Conservation (phyloP, 2,329 filamentous ascomycete genomes). For the Parascedosporium putredinis region DNA sequence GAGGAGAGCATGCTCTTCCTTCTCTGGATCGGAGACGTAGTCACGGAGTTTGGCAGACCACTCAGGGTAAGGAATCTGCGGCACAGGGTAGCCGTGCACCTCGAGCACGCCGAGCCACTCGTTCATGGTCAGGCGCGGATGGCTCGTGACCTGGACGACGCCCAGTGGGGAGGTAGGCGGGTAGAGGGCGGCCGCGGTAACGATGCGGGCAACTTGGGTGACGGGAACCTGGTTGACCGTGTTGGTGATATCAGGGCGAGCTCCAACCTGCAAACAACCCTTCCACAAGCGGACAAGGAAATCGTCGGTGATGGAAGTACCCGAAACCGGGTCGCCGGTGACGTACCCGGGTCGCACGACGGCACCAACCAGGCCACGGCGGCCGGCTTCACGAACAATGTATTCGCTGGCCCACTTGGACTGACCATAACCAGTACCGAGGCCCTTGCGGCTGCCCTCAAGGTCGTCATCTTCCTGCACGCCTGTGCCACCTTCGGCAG, state of each 20-base stretch:
- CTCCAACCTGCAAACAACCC: constrained; percentile 70
- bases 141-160: constrained; percentile 69
- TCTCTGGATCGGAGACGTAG: constrained; percentile 18
- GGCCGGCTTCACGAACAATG: constrained; percentile 68
- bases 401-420: constrained; percentile 72
- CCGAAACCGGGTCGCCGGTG: constrained; percentile 59
- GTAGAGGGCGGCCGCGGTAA: constrained; percentile 62
- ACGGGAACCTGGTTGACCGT: constrained; percentile 86
- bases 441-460: constrained; percentile 61
- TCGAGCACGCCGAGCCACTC: constrained; percentile 63
- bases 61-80: constrained; percentile 53
- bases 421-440: constrained; percentile 84
- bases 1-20: constrained; percentile 27
- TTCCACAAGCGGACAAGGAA: constrained; percentile 82
- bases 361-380: constrained; percentile 62
- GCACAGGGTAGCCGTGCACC: constrained; percentile 61
- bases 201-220: constrained; percentile 69
- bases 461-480: constrained; percentile 71
- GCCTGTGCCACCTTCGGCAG: constrained; percentile 49
- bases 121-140: constrained; percentile 69
- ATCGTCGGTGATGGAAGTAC: constrained; percentile 73
- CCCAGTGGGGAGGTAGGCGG: constrained; percentile 30
- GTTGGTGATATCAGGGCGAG: constrained; percentile 69
- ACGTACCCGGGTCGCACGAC: constrained; percentile 82
- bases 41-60: constrained; percentile 48